Conservation (phyloP, 257 asterid species). For the Solanum phureja region DNA sequence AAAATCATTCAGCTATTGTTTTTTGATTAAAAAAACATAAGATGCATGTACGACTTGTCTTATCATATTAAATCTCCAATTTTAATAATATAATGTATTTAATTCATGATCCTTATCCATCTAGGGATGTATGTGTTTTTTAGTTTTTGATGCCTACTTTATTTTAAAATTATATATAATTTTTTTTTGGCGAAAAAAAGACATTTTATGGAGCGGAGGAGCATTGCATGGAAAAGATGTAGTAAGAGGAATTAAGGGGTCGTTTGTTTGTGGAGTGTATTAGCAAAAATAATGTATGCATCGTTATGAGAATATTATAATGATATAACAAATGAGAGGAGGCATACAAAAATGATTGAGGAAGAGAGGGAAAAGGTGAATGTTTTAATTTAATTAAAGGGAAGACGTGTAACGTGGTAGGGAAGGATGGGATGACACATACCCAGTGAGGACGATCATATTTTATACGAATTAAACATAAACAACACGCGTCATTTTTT, state of each 20-base stretch:
- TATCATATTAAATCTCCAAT: neutral
- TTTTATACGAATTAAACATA: neutral
- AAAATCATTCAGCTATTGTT: neutral
- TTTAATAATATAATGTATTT: too few relatives aligned
- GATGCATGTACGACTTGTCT: neutral
- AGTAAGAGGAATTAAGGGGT: neutral
- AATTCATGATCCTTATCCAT: neutral
- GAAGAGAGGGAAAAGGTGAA: neutral
- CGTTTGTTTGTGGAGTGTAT: too few relatives aligned
- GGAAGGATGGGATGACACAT: neutral
- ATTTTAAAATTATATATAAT: too few relatives aligned
- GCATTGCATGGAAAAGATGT: neutral
- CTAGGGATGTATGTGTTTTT: neutral
- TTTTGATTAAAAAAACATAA: too few relatives aligned
- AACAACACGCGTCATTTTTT: too few relatives aligned
- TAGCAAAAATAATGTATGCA: too few relatives aligned
- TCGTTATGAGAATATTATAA: too few relatives aligned
- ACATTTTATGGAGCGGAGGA: neutral
- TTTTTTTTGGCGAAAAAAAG: too few relatives aligned
- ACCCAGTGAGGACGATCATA: neutral
- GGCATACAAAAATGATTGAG: neutral
- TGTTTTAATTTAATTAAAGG: too few relatives aligned
- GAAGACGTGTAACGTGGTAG: neutral
- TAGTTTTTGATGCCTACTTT: neutral
- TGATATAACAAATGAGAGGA: neutral